Evolutionary conservation across 768 basidiomycete genomes (phyloP), one percentile per base, ranked within the genome.

Genomic region (Pulveroboletus sp.): DNA sequence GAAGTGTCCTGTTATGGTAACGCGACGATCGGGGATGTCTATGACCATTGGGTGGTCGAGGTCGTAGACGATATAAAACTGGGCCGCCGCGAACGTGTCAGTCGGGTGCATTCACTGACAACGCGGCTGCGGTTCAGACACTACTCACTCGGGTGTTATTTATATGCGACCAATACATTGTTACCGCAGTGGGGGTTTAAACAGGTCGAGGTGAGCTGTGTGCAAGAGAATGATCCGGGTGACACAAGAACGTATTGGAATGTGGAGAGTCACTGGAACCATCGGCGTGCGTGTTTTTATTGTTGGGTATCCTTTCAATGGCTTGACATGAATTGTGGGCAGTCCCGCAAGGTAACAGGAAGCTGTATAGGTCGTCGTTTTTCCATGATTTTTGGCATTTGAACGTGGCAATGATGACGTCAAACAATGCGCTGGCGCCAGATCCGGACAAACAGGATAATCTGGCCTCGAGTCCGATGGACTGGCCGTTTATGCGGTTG

Each of bases 361-460:
- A 90, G 61, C 80, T 84, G 49, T 97, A 95, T 72, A 77, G 72
- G 34, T 95, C 95, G 2, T 87, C 95, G 0, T 99, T 99, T 79
- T 71, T 95, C 39, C 85, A 88, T 43, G 95, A 99, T 71, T 99
- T 99, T 70, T 94, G 92, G 85, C 95, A 99, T 66, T 81, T 99
- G 48, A 99, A 99, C 62, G 92, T 99, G 21, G 97, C 94, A 8
- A 99, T 99, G 97, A 94, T 94, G 91, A 97, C 95, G 0, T 97
- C 97, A 5, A 99, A 99, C 74, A 99, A 99, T 64, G 95, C 97
- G 0, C 85, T 99, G 46, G 67, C 98, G 33, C 97, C 97, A 1
- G 94, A 99, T 61, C 93, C 95, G 0, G 97, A 99, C 75, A 98
- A 98, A 71, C 92, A 95, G 59, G 97, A 99, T 66, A 92, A 97